Conservation (phyloP, 2,329 filamentous ascomycete genomes). For the Boeremia lycopersici region DNA sequence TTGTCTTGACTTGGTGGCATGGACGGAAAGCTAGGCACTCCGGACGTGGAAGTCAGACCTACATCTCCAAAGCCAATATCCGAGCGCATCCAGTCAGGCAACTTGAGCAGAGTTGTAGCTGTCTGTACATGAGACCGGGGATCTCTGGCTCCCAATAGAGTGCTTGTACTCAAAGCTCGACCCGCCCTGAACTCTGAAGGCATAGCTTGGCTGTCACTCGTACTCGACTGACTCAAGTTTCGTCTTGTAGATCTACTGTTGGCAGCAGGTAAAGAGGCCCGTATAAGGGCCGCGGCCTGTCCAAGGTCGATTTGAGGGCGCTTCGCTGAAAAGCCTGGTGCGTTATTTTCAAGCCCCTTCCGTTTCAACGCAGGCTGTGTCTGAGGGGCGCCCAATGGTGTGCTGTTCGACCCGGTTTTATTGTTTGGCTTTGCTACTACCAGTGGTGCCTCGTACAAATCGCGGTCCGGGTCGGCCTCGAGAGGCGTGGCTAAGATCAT, state of each 20-base stretch:
- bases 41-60: neutral
- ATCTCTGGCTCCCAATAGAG: neutral
- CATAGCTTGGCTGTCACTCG: neutral
- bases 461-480: conserved; percentile 19
- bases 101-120: neutral
- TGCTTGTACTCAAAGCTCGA: neutral
- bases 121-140: neutral
- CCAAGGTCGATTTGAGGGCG: conserved; percentile 20
- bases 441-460: conserved; percentile 20
- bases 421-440: conserved; percentile 1
- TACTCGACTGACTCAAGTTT: neutral
- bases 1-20: neutral
- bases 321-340: conserved; percentile 3
- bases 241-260: neutral
- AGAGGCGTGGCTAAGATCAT: conserved; percentile 16
- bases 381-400: conserved; percentile 18
- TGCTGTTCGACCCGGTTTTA: conserved; percentile 25
- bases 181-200: neutral
- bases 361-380: neutral
- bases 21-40: neutral
- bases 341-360: neutral
- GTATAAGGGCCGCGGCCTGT: conserved; percentile 12
- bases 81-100: conserved; percentile 6
- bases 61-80: neutral
- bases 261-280: conserved; percentile 1